These are phyloP conservation scores for Dictyostelium intermedium DNA, from an alignment of 78 protist genomes.

Conservation along the genomic window DNA sequence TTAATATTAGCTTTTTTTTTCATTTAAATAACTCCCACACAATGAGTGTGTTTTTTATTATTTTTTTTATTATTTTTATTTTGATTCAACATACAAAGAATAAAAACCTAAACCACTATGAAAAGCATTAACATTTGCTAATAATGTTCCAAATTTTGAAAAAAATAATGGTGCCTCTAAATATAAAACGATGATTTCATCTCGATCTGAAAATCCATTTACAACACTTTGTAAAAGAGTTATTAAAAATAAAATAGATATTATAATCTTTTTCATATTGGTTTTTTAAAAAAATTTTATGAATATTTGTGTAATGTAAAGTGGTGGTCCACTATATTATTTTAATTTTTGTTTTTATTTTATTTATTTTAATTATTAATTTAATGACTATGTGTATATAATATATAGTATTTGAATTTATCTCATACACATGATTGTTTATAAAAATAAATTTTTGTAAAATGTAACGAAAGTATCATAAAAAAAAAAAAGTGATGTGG, in stretches of 20 bases:
- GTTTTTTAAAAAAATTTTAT: too few species aligned
- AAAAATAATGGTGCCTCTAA: constrained; percentile 49
- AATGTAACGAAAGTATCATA: neutral
- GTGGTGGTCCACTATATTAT: too few species aligned
- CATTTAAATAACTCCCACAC: neutral
- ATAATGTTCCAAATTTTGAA: constrained; percentile 24
- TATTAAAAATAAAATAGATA: neutral
- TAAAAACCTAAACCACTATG: constrained; percentile 54
- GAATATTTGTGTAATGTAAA: too few species aligned
- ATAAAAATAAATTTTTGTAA: neutral
- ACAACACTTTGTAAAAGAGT: neutral
- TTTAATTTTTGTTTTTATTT: neutral
- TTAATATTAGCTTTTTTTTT: too few species aligned
- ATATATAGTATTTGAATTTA: neutral
- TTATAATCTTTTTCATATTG: neutral
- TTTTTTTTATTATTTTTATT: neutral
- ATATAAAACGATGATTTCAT: neutral
- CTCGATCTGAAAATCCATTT: neutral
- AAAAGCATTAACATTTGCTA: constrained; percentile 54
- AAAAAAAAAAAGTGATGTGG: neutral
- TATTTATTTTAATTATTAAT: neutral
- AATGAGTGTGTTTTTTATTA: neutral
- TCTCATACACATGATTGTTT: neutral
- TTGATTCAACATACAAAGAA: constrained; percentile 14
- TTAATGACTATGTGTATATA: too few species aligned